Conservation (phyloP, 805 yeast species). For the Cyberlindnera nakhonratchasimensis region DNA sequence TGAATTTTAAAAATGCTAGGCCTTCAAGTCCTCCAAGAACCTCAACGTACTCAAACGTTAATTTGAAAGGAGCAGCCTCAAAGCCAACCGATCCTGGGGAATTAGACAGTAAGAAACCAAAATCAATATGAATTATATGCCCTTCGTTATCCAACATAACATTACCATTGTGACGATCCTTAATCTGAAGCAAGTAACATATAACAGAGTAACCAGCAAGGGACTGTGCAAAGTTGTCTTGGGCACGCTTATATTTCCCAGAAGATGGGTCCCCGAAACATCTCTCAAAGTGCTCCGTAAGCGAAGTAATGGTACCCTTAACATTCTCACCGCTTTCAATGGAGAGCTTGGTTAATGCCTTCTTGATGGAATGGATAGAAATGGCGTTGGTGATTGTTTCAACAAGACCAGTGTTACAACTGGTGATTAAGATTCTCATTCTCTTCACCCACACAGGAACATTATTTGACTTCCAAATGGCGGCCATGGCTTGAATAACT, state of each 20-base stretch:
- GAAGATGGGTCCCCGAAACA: conserved; percentile 67
- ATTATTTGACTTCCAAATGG: conserved; percentile 69
- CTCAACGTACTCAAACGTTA: conserved; percentile 86
- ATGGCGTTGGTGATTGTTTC: conserved; percentile 95
- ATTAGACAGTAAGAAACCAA: conserved; percentile 88
- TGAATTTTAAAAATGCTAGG: conserved; percentile 56
- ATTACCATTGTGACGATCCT: conserved; percentile 96
- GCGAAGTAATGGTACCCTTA: conserved; percentile 64
- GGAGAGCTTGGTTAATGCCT: conserved; percentile 78
- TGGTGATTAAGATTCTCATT: conserved; percentile 89
- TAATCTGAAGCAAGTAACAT: conserved; percentile 85
- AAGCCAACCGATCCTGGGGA: conserved; percentile 97
- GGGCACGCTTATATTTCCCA: conserved; percentile 64
- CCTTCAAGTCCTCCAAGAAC: conserved; percentile 77
- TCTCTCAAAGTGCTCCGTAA: conserved; percentile 73
- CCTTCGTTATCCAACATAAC: conserved; percentile 96
- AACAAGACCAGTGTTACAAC: conserved; percentile 86
- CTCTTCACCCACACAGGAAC: conserved; percentile 87
- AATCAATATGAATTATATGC: conserved; percentile 91
- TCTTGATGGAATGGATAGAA: conserved; percentile 91
- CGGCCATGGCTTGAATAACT: conserved; percentile 79
- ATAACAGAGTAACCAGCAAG: conserved; percentile 90
- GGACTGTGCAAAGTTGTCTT: conserved; percentile 78
- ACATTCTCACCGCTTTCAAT: conserved; percentile 64
- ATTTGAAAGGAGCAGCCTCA: conserved; percentile 96